Percentiles rank a stretch among this genome's conserved stretches.
These are phyloP conservation scores for Boletus tylopilopsis DNA, from an alignment of 768 basidiomycete species.

Conservation along the genomic window DNA sequence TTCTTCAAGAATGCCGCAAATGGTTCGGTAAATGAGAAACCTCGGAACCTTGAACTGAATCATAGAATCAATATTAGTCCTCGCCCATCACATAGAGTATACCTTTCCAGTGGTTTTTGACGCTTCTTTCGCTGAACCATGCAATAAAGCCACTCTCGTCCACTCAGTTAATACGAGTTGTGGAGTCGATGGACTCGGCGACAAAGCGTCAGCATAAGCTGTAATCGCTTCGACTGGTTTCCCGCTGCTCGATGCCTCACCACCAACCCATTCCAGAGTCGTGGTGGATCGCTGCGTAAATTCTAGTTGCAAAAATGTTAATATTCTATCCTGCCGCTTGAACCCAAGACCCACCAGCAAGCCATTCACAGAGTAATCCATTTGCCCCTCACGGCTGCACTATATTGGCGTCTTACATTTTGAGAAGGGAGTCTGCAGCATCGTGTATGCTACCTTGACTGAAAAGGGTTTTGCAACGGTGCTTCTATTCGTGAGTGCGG, in stretches of 20 bases:
- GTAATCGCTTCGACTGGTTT: neutral
- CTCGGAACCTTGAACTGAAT: neutral
- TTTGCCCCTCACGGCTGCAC: neutral
- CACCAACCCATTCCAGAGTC: neutral
- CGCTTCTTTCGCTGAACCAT: neutral
- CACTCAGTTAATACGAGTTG: neutral
- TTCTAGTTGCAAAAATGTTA: neutral
- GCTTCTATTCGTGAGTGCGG: neutral
- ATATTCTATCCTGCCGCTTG: accelerated
- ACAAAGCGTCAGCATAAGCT: neutral
- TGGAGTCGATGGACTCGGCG: neutral
- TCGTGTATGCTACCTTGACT: neutral
- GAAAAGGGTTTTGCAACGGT: conserved; percentile 6
- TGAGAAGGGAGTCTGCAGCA: neutral
- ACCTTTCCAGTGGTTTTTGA: neutral
- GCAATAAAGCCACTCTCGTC: neutral
- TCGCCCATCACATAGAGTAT: too few relatives aligned
- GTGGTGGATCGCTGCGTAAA: neutral
- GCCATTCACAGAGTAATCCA: neutral
- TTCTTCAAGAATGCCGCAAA: neutral
- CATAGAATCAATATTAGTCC: too few relatives aligned
- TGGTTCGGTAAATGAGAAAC: neutral
- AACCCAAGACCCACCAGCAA: neutral
- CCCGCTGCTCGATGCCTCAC: neutral
- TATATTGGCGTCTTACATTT: neutral